Evolutionary conservation across 2,329 filamentous ascomycete genomes (phyloP), one percentile per base, ranked within the genome.

Genomic region (Colletotrichum coccodes): DNA sequence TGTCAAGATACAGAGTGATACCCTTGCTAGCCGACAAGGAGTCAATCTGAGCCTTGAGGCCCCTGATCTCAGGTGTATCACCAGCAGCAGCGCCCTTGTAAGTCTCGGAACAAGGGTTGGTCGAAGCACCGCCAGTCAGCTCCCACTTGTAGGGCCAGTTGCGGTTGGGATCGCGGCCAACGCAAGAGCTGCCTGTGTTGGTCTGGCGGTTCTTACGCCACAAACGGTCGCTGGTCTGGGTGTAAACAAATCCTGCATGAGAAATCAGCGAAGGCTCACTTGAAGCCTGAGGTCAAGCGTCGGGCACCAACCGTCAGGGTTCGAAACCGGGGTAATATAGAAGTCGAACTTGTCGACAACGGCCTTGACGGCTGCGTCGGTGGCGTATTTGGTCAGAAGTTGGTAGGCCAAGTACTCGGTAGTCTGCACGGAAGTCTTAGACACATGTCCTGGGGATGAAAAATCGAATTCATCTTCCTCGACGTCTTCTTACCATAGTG

Each of bases 1-100:
- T 88, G 77, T 92, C 90, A 71, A 92, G 86, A 77, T 87, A 92
- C 3, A 90, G 81, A 73, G 87, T 86, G 46, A 91, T 79, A 1
- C 87, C 86, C 69, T 86, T 82, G 3, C 72, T 63, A 9, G 62
- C 74, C 5, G 80, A 77, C 23, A 89, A 72, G 16, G 76, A 72
- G 60, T 82, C 80, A 18, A 87, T 77, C 57, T 84, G 84, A 2
- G 80, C 79, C 44, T 82, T 82, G 23, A 89, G 77, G 1, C 79
- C 83, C 70, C 79, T 77, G 70, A 80, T 86, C 75, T 88, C 85
- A 3, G 83, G 82, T 1, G 80, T 78, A 70, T 85, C 82, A 18
- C 80, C 79, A 2, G 81, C 75, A 26, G 74, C 71, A 26, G 76
- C 71, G 34, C 83, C 84, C 71, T 77, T 78, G 73, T 83, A 88